Conservation (phyloP, 164 flowering plant genomes). For the Magnolia kwangsiensis region DNA sequence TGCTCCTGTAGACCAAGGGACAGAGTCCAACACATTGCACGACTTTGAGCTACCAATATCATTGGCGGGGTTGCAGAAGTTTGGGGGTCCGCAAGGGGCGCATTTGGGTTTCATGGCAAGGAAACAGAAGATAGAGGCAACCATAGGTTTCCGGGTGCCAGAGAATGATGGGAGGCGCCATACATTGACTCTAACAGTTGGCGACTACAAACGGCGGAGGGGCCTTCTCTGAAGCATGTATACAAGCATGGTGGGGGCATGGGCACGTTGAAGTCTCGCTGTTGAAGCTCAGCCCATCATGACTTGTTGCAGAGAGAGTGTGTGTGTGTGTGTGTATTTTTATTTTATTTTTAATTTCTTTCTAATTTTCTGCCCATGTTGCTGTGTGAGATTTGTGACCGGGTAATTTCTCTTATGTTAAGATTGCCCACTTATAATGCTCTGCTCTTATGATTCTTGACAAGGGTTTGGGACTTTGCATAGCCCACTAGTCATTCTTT, state of each 20-base stretch:
- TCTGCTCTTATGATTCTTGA: too few species aligned
- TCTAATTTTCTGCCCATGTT: too few species aligned
- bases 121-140: conserved; percentile 85
- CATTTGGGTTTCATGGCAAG: conserved; percentile 78
- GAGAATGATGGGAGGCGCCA: conserved; percentile 92
- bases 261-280: too few species aligned
- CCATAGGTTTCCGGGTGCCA: conserved; percentile 64
- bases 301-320: too few species aligned
- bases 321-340: too few species aligned
- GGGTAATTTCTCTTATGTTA: too few species aligned
- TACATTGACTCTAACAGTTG: conserved; percentile 64
- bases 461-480: too few species aligned
- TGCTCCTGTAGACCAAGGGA: conserved; percentile 89
- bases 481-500: too few species aligned
- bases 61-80: conserved; percentile 57
- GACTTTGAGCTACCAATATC: conserved; percentile 82
- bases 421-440: too few species aligned
- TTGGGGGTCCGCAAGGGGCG: conserved; percentile 79
- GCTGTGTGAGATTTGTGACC: too few species aligned
- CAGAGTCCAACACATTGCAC: conserved; percentile 65
- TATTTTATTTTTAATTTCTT: too few species aligned
- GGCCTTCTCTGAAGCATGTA: conserved; percentile 59
- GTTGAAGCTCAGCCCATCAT: too few species aligned
- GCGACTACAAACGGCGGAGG: conserved; percentile 91
- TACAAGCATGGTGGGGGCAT: neutral